Conservation (phyloP, 768 basidiomycete genomes). For the Tephrocybe sp. region DNA sequence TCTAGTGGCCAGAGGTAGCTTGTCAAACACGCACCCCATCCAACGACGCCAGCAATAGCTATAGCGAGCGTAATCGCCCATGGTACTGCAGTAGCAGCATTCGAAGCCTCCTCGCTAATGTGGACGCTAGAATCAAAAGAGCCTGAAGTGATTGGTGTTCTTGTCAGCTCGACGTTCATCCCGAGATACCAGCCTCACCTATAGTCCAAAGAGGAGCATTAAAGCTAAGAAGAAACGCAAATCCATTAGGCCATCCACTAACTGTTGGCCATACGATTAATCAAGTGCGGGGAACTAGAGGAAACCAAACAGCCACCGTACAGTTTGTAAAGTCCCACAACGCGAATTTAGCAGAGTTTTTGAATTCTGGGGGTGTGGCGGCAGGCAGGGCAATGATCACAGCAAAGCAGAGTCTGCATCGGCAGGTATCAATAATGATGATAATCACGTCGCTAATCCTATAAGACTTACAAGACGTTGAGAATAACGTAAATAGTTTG, state of each 20-base stretch:
- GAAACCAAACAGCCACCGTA: not conserved
- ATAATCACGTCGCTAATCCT: too few relatives aligned
- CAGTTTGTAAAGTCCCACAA: slow-evolving; percentile 25
- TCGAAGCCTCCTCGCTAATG: slow-evolving; percentile 69
- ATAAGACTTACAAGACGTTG: slow-evolving; percentile 58
- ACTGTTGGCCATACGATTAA: too few relatives aligned
- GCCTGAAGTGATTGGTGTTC: slow-evolving; percentile 16
- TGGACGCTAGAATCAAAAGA: slow-evolving; percentile 59
- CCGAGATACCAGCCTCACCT: slow-evolving; percentile 20
- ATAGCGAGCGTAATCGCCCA: slow-evolving; percentile 63
- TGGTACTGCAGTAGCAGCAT: slow-evolving; percentile 66
- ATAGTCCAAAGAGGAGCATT: slow-evolving; percentile 46
- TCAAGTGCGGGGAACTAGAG: too few relatives aligned
- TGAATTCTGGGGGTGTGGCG: slow-evolving; percentile 56
- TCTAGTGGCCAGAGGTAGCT: not conserved
- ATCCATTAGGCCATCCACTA: slow-evolving; percentile 57
- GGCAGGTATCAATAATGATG: not conserved
- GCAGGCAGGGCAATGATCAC: slow-evolving; percentile 69
- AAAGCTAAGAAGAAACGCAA: slow-evolving; percentile 49
- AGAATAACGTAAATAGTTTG: slow-evolving; percentile 69
- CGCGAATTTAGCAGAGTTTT: slow-evolving; percentile 50
- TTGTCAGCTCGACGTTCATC: not conserved
- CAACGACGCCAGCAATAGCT: slow-evolving; percentile 55
- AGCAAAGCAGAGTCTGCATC: slow-evolving; percentile 52
- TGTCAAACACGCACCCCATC: slow-evolving; percentile 45